phyloP scores from a whole-genome alignment of 495 filamentous ascomycete species.

The Podospora pseudocomata region DNA sequence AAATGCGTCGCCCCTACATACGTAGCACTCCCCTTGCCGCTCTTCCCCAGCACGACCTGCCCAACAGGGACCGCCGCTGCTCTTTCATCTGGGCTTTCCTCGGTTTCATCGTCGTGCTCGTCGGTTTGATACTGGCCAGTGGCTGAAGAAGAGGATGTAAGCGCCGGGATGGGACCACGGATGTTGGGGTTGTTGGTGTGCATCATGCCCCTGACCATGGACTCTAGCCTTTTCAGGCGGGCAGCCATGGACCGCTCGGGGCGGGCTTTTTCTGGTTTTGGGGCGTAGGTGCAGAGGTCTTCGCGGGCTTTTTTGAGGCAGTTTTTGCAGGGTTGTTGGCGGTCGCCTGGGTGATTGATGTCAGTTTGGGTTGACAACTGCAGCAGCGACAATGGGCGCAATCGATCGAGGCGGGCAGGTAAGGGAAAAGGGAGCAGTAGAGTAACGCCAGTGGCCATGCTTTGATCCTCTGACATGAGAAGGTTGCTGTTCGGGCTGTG shows the following conservation, averaged over 20 bases:
- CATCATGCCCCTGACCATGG: constrained; percentile 50
- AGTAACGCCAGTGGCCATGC: too few relatives aligned
- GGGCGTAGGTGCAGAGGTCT: constrained; percentile 44
- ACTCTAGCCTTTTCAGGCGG: constrained; percentile 51
- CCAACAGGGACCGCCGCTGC: constrained; percentile 6
- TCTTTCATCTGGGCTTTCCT: constrained; percentile 11
- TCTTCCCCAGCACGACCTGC: constrained; percentile 37
- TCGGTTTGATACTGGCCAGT: not conserved
- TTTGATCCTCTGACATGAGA: too few relatives aligned
- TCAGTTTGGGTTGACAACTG: not conserved
- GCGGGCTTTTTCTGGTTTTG: constrained; percentile 36
- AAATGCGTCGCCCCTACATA: constrained; percentile 55
- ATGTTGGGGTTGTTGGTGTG: constrained; percentile 25
- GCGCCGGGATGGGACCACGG: not conserved
- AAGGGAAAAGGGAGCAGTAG: too few relatives aligned
- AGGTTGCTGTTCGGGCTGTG: too few relatives aligned
- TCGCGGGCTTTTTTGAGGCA: constrained; percentile 46
- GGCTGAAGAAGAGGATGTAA: not conserved
- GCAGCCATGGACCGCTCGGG: constrained; percentile 46
- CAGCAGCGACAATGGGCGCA: not conserved
- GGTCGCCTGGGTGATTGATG: constrained; percentile 15
- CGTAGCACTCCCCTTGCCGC: constrained; percentile 25
- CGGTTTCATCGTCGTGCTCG: not conserved
- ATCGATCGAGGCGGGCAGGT: too few relatives aligned
- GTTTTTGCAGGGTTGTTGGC: constrained; percentile 31